Percentiles rank a stretch among this genome's conserved stretches.
These are phyloP conservation scores for Telopea speciosissima DNA, from an alignment of 177 flowering plant genomes.

Conservation along the genomic window DNA sequence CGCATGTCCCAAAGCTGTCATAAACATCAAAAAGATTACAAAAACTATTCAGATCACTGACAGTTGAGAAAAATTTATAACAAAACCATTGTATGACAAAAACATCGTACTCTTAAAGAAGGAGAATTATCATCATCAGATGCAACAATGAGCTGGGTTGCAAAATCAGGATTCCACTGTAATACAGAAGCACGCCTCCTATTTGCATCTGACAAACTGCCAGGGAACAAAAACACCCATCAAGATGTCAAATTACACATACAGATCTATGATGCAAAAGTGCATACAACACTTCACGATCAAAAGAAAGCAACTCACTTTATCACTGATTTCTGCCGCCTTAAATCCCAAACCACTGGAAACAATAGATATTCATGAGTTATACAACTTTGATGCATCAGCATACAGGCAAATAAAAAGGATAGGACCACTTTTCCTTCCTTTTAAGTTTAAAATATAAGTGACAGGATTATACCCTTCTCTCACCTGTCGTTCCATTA, in stretches of 20 bases:
- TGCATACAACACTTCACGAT: not conserved
- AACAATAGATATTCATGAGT: constrained; percentile 8
- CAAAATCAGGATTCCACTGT: constrained; percentile 96
- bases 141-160: constrained; percentile 93
- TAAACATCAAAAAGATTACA: constrained; percentile 9
- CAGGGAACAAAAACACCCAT: constrained; percentile 2
- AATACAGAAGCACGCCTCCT: constrained; percentile 91
- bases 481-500: constrained; percentile 87
- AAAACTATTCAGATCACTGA: not conserved
- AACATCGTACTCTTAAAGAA: constrained; percentile 50
- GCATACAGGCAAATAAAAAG: not conserved
- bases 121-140: constrained; percentile 93
- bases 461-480: constrained; percentile 4
- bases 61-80: not conserved
- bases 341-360: constrained; percentile 94
- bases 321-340: constrained; percentile 88
- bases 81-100: not conserved
- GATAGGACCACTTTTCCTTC: not conserved
- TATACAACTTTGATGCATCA: not conserved
- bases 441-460: not conserved
- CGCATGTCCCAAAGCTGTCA: constrained; percentile 96
- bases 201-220: constrained; percentile 78
- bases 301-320: constrained; percentile 30
- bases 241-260: not conserved
- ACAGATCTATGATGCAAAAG: constrained; percentile 2